Evolutionary conservation across 2,329 filamentous ascomycete species (phyloP), one percentile per base, ranked within the genome.

Genomic region (Thelonectria discophora): DNA sequence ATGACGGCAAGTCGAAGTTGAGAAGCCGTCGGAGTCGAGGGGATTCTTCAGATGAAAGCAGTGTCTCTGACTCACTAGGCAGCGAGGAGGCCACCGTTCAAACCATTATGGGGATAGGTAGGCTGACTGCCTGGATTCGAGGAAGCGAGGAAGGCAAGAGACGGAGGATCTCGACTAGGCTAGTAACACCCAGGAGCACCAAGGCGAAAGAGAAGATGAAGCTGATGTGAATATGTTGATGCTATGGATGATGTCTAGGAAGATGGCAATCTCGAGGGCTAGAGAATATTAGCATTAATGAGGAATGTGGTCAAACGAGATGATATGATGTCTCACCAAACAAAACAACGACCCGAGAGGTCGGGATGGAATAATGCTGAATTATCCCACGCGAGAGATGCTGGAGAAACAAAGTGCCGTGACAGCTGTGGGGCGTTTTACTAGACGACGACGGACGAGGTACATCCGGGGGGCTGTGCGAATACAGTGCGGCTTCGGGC

Each of bases 341-440:
- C 24, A 59, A 18, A 63, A 69, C 67, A 63, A 69, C 64, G 42
- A n/a, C 30, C 32, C 68, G 65, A 54, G 65, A 62, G 48, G 64
- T 65, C 61, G 61, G 60, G 62, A 17, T 42, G 17, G 39, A 17
- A 47, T 47, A 8, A 47, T 27, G 45, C n/a, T 37, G 51, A 46
- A 63, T 34, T 60, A 57, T 65, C 46, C 47, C 15, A 55, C 21
- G 58, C 57, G 68, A 71, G 68, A 71, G 56, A 66, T 68, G 48
- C 62, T 71, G 58, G 63, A 68, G 61, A 68, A 64, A 69, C 63
- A 64, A 30, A 71, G 50, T 71, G 69, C 69, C 65, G 65, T 65
- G 50, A 45, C 58, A 46, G 53, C 12, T 55, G 59, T 66, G 68
- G 67, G 52, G 62, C 66, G 61, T 60, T 60, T 65, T 32, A 43